A percentile compares a stretch with the other conserved stretches of the same genome.
Conservation (phyloP, 257 asterid genomes). For the Capsicum pubescens region DNA sequence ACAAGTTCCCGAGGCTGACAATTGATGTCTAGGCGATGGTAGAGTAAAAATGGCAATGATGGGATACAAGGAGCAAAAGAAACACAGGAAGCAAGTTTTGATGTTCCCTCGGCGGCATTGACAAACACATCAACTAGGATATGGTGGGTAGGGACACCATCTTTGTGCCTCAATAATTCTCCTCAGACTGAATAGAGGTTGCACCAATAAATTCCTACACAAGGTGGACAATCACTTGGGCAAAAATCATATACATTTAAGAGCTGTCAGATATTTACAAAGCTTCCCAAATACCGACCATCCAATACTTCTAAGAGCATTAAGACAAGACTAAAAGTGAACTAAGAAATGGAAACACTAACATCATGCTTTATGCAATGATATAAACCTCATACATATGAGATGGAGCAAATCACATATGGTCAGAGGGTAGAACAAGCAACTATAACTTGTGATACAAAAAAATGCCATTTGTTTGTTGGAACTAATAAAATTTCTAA, state of each 20-base stretch:
- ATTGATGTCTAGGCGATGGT: background rate
- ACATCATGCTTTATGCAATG: background rate
- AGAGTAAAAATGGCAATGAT: constrained; percentile 7
- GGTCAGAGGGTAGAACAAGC: background rate
- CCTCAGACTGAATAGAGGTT: background rate
- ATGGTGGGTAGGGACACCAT: background rate
- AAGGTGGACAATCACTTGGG: background rate
- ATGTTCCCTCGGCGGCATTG: background rate
- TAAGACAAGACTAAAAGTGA: background rate
- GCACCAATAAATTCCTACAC: background rate
- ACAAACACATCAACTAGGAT: background rate
- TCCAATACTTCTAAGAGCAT: constrained; percentile 7
- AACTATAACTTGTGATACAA: background rate
- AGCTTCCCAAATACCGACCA: background rate
- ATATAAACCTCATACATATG: background rate
- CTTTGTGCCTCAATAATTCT: background rate
- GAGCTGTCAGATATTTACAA: background rate
- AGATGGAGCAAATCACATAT: background rate
- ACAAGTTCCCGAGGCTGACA: background rate
- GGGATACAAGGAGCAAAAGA: constrained; percentile 7
- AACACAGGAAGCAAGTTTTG: constrained; percentile 13
- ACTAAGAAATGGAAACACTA: background rate
- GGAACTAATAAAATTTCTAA: background rate
- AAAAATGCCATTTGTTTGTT: background rate
- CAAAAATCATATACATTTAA: background rate